Base-by-base conservation (phyloP, 352 stramenopile genomes). In the Pythium rhizo-oryzae region DNA sequence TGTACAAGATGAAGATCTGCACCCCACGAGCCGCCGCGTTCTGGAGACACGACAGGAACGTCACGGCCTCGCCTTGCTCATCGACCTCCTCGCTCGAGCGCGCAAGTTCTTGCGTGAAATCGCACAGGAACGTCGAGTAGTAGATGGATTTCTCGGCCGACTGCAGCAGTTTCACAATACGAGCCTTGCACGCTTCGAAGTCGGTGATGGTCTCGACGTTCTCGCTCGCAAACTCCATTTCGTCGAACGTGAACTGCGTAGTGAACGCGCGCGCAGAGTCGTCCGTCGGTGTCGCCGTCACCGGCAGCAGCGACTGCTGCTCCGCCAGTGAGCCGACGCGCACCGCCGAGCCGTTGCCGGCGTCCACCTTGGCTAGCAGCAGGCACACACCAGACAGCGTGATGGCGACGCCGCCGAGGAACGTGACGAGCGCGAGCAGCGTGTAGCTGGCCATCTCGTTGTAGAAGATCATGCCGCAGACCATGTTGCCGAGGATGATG, bases 81-180 rank as follows among this genome's bases (percentile, higher is more conserved):
- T 72, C 59, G 37, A 19, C 53, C 13, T 72, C 69, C 25, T 81
- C 60, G 2, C 9, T 53, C 1, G 30, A 37, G 15, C 21, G 39
- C 1, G 60, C 39, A 3, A 93, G 69, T 19, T 83, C 73, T 35
- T 91, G 85, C 9, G 63, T 85, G 50, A 91, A 92, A 63, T 93
- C 85, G 59, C 85, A 93, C 25, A 93, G 72, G 62, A 93, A 93
- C 5, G 85, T 93, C 54, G 85, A 93, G 65, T 93, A 93, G 73
- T 89, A 90, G 47, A 93, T 81, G 0, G 78, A 89, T 33, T 73
- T 81, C 4, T 66, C 72, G 7, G 85, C 83, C 0, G 81, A 85
- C 30, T 77, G 69, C 3, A 93, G 53, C 15, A 93, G 74, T 23
- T 75, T 56, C 16, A 92, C 80, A 56, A 93, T 89, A 11, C 71